Percentiles rank a stretch among this genome's conserved stretches.
phyloP scores from a whole-genome alignment of 192 early-diverging fungal genomes.

The Fimicolochytrium jonesii region DNA sequence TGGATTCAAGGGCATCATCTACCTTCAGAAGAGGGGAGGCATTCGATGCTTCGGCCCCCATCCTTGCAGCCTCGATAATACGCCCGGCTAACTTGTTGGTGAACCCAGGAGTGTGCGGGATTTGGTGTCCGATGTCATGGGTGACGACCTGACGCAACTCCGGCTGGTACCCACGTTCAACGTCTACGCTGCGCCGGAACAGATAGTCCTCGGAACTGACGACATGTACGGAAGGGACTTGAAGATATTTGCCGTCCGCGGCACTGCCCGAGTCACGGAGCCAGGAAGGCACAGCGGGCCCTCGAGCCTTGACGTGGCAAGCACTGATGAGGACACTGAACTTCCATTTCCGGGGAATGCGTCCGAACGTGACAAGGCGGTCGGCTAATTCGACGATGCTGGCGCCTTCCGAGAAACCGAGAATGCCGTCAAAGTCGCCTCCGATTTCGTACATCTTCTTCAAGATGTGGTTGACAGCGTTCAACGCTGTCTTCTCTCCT shows the following conservation, averaged over 20 bases:
- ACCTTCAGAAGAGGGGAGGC: too few species aligned
- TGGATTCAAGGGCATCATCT: too few species aligned
- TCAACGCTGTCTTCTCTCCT: too few species aligned
- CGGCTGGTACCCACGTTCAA: not conserved
- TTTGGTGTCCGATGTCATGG: not conserved
- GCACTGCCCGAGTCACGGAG: too few species aligned
- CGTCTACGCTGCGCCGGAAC: not conserved
- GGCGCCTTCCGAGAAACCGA: constrained; percentile 14
- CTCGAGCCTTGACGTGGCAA: not conserved
- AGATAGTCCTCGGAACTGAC: not conserved
- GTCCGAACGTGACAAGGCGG: not conserved
- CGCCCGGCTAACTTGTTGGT: not conserved
- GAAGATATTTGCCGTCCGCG: too few species aligned
- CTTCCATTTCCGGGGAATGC: constrained; percentile 4
- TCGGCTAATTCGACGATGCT: not conserved
- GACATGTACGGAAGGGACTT: not conserved
- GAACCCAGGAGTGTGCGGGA: constrained; percentile 1
- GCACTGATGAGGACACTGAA: constrained; percentile 9
- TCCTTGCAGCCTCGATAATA: not conserved
- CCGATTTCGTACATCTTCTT: not conserved
- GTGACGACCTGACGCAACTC: not conserved
- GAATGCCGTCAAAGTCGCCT: constrained; percentile 7
- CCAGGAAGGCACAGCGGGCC: too few species aligned
- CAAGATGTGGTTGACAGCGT: too few species aligned
- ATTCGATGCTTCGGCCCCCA: too few species aligned